Conservation (phyloP, 805 yeast genomes). For the Kodamaea kakaduensis region DNA sequence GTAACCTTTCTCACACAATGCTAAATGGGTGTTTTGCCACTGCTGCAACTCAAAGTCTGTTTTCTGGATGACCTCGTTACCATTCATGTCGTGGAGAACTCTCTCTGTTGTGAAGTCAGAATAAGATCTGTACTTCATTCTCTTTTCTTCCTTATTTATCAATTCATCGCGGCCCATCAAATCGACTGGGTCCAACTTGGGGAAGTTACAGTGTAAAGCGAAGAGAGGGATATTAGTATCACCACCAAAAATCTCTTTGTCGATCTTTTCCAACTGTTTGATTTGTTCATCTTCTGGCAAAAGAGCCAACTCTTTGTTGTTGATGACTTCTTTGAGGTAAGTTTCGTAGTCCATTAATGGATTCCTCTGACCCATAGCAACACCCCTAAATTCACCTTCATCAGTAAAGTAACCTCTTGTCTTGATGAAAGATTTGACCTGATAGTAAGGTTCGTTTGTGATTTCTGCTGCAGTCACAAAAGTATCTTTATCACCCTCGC, state of each 20-base stretch:
- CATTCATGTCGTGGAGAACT: constrained; percentile 5
- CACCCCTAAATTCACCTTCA: constrained; percentile 27
- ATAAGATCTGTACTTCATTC: constrained; percentile 26
- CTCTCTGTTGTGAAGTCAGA: constrained; percentile 20
- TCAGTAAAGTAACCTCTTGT: constrained; percentile 29
- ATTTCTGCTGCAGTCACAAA: constrained; percentile 19
- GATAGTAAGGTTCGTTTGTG: constrained; percentile 16
- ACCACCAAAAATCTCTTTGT: constrained; percentile 16
- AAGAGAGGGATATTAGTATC: constrained; percentile 22
- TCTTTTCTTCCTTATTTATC: constrained; percentile 21
- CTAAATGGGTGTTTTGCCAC: constrained; percentile 27
- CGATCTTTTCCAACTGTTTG: constrained; percentile 17
- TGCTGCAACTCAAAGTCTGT: constrained; percentile 30
- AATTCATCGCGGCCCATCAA: constrained; percentile 20
- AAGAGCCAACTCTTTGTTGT: constrained; percentile 9
- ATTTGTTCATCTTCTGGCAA: constrained; percentile 23
- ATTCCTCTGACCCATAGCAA: constrained; percentile 21
- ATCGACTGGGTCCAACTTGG: constrained; percentile 32
- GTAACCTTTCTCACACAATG: constrained; percentile 24
- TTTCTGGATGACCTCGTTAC: constrained; percentile 1
- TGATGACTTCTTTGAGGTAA: constrained; percentile 7
- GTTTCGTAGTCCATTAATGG: constrained; percentile 11
- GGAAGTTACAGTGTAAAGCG: constrained; percentile 34
- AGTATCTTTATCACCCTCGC: constrained; percentile 23
- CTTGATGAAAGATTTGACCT: constrained; percentile 37